Evolutionary conservation across 192 early-diverging fungal species (phyloP).

Genomic region (Coemansia sp.): DNA sequence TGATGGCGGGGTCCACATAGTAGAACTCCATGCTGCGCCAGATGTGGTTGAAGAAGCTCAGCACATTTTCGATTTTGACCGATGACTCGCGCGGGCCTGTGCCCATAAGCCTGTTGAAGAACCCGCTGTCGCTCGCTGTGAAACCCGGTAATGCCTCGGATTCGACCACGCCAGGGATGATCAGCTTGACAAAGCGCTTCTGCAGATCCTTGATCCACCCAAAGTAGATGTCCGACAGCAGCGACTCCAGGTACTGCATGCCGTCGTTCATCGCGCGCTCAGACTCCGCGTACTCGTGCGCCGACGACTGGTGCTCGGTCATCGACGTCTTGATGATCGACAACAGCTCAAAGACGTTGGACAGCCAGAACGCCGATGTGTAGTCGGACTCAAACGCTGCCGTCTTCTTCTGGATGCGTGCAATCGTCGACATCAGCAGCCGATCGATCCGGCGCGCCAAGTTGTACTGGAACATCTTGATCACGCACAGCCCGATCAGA

Average conservation of each 20-base stretch:
- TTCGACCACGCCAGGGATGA: conserved; percentile 95
- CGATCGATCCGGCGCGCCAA: conserved; percentile 79
- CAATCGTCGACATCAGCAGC: conserved; percentile 85
- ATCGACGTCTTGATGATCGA: conserved; percentile 81
- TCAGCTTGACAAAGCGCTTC: conserved; percentile 91
- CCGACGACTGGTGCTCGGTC: conserved; percentile 68
- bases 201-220: conserved; percentile 98
- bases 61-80: conserved; percentile 93
- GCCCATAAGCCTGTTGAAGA: conserved; percentile 88
- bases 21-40: conserved; percentile 97
- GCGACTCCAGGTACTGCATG: conserved; percentile 85
- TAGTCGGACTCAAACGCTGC: conserved; percentile 56
- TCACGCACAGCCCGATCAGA: conserved; percentile 79
- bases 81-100: conserved; percentile 67
- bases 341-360: conserved; percentile 93
- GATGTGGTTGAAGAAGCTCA: conserved; percentile 92
- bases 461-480: conserved; percentile 86
- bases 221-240: conserved; percentile 94
- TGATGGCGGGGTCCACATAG: conserved; percentile 90
- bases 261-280: conserved; percentile 83
- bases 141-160: conserved; percentile 94
- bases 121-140: conserved; percentile 86
- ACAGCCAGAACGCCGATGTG: conserved; percentile 92
- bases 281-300: conserved; percentile 62
- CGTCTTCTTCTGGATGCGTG: conserved; percentile 73